Evolutionary conservation across 139 green algal genomes (phyloP), one percentile per base, ranked within the genome.

Genomic region (Volvox reticuliferus): DNA sequence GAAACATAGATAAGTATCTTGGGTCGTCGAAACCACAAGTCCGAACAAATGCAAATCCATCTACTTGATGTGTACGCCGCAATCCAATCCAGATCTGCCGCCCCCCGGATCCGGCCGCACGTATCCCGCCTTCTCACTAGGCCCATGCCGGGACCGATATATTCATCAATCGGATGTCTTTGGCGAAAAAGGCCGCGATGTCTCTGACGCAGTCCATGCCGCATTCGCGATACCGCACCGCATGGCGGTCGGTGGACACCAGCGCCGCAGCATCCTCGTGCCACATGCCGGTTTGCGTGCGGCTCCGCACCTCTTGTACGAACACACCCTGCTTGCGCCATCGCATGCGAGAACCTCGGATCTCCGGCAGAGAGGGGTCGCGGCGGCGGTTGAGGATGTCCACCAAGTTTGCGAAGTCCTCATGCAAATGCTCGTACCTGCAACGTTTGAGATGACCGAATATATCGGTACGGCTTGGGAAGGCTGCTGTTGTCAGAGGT

Each of bases 311-410:
- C 37, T n/a, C 85, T 55, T 91, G 87, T 32, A 91, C 87, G 61
- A 86, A 77, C 75, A 91, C 76, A 26, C 87, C 87, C 87, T 91
- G 87, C 87, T 91, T 91, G 44, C 71, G 82, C 87, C 87, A 91
- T 1, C 87, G 76, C 2, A 91, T 85, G 9, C 26, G 22, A 28
- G 18, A 19, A 18, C 28, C n/a, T 14, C 44, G 33, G 76, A 91
- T 86, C 76, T 78, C 87, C 6, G 87, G 87, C 87, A 91, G 87
- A 26, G 44, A 30, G 5, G 32, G 33, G 33, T 78, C 76, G 61
- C 87, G 87, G 22, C 87, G 76, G 13, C n/a, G 18, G 87, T 91
- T 91, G 1, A 91, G 33, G 62, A 86, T 78, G n/a, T 86, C 87
- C 33, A 91, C 18, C 76, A 91, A 62, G 37, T 17, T 14, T 20